phyloP scores from a whole-genome alignment of 1,284 basidiomycete genomes.

The Entoloma clypeatum region DNA sequence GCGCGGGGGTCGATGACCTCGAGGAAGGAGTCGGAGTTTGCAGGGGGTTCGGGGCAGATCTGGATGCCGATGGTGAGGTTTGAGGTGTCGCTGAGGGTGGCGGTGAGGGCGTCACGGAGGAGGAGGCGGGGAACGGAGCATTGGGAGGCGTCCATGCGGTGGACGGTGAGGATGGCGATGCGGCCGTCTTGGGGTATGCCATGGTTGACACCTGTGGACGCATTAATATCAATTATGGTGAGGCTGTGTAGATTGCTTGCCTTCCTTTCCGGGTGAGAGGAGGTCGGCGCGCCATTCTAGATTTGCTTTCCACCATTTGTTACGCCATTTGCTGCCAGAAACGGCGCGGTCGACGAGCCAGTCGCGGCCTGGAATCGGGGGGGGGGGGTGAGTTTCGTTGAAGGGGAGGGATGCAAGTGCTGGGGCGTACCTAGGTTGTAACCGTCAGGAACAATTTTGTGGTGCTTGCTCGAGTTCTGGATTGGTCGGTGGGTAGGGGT shows the following conservation, averaged over 20 bases:
- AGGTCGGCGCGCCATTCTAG: conserved; percentile 70
- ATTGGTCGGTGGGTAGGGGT: conserved; percentile 1
- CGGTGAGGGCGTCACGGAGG: too few relatives aligned
- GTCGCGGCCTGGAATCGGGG: conserved; percentile 49
- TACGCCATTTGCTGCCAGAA: conserved; percentile 54
- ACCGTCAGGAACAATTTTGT: conserved; percentile 70
- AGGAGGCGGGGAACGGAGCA: too few relatives aligned
- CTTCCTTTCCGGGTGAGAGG: conserved; percentile 59
- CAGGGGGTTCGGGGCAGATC: too few relatives aligned
- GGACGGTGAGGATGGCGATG: conserved; percentile 71
- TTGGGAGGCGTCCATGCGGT: too few relatives aligned
- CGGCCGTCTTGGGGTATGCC: conserved; percentile 73
- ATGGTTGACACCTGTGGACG: conserved; percentile 64
- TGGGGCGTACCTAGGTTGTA: conserved; percentile 59
- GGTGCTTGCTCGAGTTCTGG: conserved; percentile 62
- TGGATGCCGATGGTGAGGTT: too few relatives aligned
- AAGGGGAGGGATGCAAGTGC: neutral
- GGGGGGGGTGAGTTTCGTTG: neutral
- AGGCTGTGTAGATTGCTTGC: conserved; percentile 34
- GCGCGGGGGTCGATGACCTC: too few relatives aligned
- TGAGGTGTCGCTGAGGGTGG: too few relatives aligned
- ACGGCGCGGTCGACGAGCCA: conserved; percentile 65
- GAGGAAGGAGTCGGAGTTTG: too few relatives aligned
- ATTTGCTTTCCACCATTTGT: conserved; percentile 67
- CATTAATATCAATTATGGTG: neutral